Evolutionary conservation across 75 land plant genomes (phyloP), one percentile per base, ranked within the genome.

Genomic region (Sequoia sempervirens): DNA sequence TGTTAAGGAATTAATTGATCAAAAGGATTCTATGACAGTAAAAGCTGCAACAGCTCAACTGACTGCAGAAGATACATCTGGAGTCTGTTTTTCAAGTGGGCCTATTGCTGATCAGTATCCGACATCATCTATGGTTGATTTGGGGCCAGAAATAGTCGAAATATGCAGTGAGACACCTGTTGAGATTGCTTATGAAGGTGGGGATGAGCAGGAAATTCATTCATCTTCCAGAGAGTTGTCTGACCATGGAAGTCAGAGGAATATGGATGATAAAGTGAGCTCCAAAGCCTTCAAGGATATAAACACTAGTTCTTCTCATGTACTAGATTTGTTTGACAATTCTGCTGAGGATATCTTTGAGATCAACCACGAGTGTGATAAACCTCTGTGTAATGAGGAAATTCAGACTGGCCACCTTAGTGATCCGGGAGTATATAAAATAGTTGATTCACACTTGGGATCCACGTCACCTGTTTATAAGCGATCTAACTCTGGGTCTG

Each of bases 141-240:
- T 41, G 5, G 84, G 30, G 18, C 52, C 52, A 45, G 34, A 13
- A 78, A 11, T 80, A 85, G 83, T 26, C 5, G 34, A 17, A 34
- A 45, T 23, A 34, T 41, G 37, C 47, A 43, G 36, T 23, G 45
- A 66, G 23, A 26, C 23, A 23, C 38, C 61, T 46, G 75, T 36
- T 10, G 90, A 88, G 85, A 70, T 79, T 38, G 90, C 88, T 41
- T 92, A 90, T 78, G 93, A 92, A 85, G 91, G 90, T 53, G 91
- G 85, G 26, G 93, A 92, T 72, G 93, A 92, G 84, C 83, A 87
- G n/a, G 93, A 92, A 45, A 85, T 32, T 50, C 66, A 75, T 18
- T 84, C 86, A 13, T 82, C 86, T 80, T 89, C 82, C 66, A 87
- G 90, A 34, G 88, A 88, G 11, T 81, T 70, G 69, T 88, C 93